A percentile compares a stretch with the other conserved stretches of the same genome.
Evolutionary conservation across 2,329 filamentous ascomycete species (phyloP).

Genomic region (Ophiostoma triangulosporum): DNA sequence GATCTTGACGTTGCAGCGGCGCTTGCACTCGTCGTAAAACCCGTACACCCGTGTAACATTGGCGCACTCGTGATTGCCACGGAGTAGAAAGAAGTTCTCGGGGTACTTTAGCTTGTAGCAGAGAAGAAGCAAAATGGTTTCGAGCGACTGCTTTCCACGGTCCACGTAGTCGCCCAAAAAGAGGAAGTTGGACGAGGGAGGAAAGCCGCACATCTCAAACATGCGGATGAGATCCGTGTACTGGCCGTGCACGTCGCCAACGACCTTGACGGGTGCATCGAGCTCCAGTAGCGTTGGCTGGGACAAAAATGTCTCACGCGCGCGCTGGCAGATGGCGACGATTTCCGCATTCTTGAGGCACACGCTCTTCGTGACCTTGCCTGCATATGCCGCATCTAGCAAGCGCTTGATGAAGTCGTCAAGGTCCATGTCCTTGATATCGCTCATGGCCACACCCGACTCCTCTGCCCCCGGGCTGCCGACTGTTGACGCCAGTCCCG

Average conservation of each 20-base stretch:
- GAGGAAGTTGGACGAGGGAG: constrained; percentile 79
- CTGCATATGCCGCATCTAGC: constrained; percentile 85
- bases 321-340: constrained; percentile 78
- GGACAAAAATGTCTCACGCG: constrained; percentile 75
- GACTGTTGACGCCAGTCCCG: constrained; percentile 16
- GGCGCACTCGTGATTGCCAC: constrained; percentile 97
- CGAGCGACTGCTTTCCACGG: constrained; percentile 95
- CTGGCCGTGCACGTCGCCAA: constrained; percentile 91
- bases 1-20: constrained; percentile 97
- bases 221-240: constrained; percentile 92
- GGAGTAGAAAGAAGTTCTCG: constrained; percentile 98
- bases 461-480: constrained; percentile 8
- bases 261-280: constrained; percentile 91
- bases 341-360: constrained; percentile 98
- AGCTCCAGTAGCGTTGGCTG: constrained; percentile 88
- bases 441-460: constrained; percentile 63
- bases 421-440: constrained; percentile 83
- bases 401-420: constrained; percentile 96
- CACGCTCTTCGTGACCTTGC: constrained; percentile 94
- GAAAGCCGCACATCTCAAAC: constrained; percentile 98
- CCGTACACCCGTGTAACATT: constrained; percentile 99
- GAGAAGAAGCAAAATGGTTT: constrained; percentile 92
- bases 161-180: constrained; percentile 99
- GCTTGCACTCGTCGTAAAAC: constrained; percentile 99
- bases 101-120: constrained; percentile 99